A percentile compares a stretch with the other conserved stretches of the same genome.
Conservation (phyloP, 495 filamentous ascomycete genomes). For the Ascobolus immersus region DNA sequence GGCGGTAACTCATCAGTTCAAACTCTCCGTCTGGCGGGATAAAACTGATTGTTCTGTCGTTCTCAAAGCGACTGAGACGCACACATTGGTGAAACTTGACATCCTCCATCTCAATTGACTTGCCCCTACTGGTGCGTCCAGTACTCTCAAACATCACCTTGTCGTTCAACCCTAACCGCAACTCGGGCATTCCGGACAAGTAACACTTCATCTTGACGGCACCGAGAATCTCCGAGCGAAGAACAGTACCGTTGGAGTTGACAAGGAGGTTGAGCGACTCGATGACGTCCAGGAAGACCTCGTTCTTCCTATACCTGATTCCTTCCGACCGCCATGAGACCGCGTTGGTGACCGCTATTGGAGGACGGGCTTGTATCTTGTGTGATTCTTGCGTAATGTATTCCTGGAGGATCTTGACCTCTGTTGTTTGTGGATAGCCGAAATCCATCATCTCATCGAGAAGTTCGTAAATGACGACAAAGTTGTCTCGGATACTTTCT, state of each 20-base stretch:
- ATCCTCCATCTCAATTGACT: conserved; percentile 99
- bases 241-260: conserved; percentile 77
- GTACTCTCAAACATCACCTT: conserved; percentile 99
- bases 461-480: conserved; percentile 96
- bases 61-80: conserved; percentile 83
- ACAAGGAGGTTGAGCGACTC: conserved; percentile 94
- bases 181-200: conserved; percentile 90
- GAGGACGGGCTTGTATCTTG: conserved; percentile 96
- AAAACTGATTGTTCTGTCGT: conserved; percentile 95
- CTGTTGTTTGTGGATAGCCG: conserved; percentile 95
- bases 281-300: conserved; percentile 94
- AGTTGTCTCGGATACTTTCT: conserved; percentile 98
- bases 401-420: conserved; percentile 97
- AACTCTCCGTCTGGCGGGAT: conserved; percentile 97
- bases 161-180: conserved; percentile 87
- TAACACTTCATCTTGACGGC: conserved; percentile 99
- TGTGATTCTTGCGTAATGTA: conserved; percentile 99
- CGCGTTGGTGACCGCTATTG: conserved; percentile 95
- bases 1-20: conserved; percentile 95
- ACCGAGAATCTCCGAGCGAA: conserved; percentile 89
- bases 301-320: conserved; percentile 97
- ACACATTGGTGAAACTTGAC: conserved; percentile 99
- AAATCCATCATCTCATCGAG: conserved; percentile 99
- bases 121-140: conserved; percentile 76
- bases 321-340: conserved; percentile 96